A percentile compares a stretch with the other conserved stretches of the same genome.
These are phyloP conservation scores for Canavalia ensiformis DNA, from an alignment of 306 rosid genomes.

Conservation along the genomic window DNA sequence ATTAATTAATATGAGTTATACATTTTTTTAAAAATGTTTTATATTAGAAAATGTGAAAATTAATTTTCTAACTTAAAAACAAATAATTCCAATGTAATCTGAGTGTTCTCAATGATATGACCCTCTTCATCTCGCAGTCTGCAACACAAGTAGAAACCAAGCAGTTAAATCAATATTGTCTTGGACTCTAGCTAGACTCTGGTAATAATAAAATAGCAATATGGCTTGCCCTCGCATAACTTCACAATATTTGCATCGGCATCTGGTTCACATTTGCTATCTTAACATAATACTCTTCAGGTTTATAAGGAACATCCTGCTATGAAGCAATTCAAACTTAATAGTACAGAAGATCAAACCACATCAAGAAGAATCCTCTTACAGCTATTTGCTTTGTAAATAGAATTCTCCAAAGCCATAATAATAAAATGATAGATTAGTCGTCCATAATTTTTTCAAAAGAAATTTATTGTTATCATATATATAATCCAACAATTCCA, in stretches of 20 bases:
- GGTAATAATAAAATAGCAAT: constrained; percentile 18
- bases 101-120: constrained; percentile 76
- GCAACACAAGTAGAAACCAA: constrained; percentile 43
- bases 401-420: constrained; percentile 7
- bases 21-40: too few relatives aligned
- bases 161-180: constrained; percentile 22
- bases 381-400: neutral
- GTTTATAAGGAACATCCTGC: constrained; percentile 91
- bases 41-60: too few relatives aligned
- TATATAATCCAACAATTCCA: neutral
- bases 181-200: neutral
- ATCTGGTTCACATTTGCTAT: constrained; percentile 90
- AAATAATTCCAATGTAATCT: constrained; percentile 53
- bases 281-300: constrained; percentile 73
- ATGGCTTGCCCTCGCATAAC: constrained; percentile 77
- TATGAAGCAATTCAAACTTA: neutral
- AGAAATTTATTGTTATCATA: constrained; percentile 40
- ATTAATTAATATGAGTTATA: too few relatives aligned
- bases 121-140: constrained; percentile 83
- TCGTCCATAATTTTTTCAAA: neutral
- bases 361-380: neutral
- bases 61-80: too few relatives aligned
- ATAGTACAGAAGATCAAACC: neutral
- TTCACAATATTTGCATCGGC: constrained; percentile 77
- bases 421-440: neutral